phyloP scores from a whole-genome alignment of 768 basidiomycete genomes.

The Podaxis pistillaris region DNA sequence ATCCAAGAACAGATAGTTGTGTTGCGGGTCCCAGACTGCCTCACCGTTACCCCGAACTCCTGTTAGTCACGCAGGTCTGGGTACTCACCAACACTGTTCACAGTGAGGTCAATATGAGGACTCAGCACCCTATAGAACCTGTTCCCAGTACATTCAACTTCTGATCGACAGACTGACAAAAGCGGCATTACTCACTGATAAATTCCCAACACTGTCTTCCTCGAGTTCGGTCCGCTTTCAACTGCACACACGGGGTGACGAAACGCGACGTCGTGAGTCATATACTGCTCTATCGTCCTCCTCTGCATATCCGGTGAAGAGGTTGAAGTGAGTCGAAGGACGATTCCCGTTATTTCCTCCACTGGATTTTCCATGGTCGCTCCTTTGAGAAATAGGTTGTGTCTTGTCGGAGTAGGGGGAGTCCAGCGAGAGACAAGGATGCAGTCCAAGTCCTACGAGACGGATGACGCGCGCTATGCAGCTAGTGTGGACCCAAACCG shows the following conservation, averaged over 20 bases:
- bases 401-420: not conserved
- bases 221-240: slow-evolving; percentile 43
- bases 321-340: slow-evolving; percentile 45
- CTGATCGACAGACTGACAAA: not conserved
- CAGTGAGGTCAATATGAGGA: slow-evolving; percentile 41
- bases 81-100: slow-evolving; percentile 43
- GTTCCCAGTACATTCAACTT: not conserved
- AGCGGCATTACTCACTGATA: slow-evolving; percentile 47
- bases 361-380: slow-evolving; percentile 52
- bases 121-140: slow-evolving; percentile 69
- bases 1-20: slow-evolving; percentile 47
- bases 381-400: not conserved
- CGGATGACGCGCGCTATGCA: not conserved
- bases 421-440: too few species aligned
- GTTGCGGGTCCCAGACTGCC: slow-evolving; percentile 48
- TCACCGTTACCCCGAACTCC: not conserved
- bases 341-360: slow-evolving; percentile 44
- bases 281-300: slow-evolving; percentile 45
- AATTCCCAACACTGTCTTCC: slow-evolving; percentile 53
- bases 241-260: slow-evolving; percentile 59
- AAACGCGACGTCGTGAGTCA: slow-evolving; percentile 53
- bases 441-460: not conserved
- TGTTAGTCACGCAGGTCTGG: not conserved
- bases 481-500: not conserved
- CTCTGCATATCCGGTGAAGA: slow-evolving; percentile 49